Percentiles rank a stretch among this genome's conserved stretches.
Evolutionary conservation across 306 rosid genomes (phyloP).

Genomic region (Quercus bicolor): DNA sequence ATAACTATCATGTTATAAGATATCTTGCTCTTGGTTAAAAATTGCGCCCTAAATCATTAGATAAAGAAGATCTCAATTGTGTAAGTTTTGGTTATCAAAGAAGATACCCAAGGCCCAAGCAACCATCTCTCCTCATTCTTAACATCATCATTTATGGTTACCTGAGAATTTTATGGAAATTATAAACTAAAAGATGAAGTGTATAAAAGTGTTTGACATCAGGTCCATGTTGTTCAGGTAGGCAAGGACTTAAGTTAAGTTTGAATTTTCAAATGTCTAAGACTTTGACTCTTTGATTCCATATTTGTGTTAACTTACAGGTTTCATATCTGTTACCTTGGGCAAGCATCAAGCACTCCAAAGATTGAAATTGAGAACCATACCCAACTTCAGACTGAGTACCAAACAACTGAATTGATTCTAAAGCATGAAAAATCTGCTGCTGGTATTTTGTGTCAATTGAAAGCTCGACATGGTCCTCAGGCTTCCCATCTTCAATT

Average conservation of each 20-base stretch:
- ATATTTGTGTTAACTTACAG: slow-evolving; percentile 3
- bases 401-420: slow-evolving; percentile 58
- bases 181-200: neutral
- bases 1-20: slow-evolving; percentile 8
- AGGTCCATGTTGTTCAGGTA: neutral
- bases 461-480: slow-evolving; percentile 47
- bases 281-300: neutral
- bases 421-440: slow-evolving; percentile 59
- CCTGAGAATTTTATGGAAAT: neutral
- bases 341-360: slow-evolving; percentile 45
- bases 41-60: neutral
- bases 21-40: slow-evolving; percentile 3
- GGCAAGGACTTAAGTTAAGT: neutral
- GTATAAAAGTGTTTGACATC: neutral
- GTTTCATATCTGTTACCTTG: slow-evolving; percentile 37
- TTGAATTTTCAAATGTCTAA: neutral
- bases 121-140: neutral
- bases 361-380: slow-evolving; percentile 32
- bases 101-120: neutral
- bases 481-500: slow-evolving; percentile 43
- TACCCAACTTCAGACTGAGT: slow-evolving; percentile 32
- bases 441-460: slow-evolving; percentile 62
- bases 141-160: neutral
- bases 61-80: slow-evolving; percentile 3
- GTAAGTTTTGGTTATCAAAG: neutral